phyloP scores from a whole-genome alignment of 2,329 filamentous ascomycete species.

The Alternaria triticina region DNA sequence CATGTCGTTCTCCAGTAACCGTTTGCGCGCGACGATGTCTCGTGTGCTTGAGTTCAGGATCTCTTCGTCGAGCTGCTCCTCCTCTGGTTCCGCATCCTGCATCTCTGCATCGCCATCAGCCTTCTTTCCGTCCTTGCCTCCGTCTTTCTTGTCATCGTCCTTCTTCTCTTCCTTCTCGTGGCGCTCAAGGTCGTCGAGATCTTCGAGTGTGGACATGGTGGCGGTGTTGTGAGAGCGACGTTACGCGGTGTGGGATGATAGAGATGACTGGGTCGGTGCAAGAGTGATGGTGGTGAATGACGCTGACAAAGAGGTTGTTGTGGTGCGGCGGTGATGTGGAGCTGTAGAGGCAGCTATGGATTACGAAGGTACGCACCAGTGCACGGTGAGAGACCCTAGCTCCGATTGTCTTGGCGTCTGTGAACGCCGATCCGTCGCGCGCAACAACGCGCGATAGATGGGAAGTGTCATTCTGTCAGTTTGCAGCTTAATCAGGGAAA shows the following conservation, averaged over 20 bases:
- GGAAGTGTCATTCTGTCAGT: not conserved
- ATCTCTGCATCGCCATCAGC: slow-evolving; percentile 82
- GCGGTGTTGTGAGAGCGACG: slow-evolving; percentile 27
- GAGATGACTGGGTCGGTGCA: not conserved
- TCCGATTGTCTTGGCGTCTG: slow-evolving; percentile 11
- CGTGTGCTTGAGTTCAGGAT: slow-evolving; percentile 91
- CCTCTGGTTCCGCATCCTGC: slow-evolving; percentile 75
- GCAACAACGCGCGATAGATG: not conserved
- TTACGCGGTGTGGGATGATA: not conserved
- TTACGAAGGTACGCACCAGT: slow-evolving; percentile 38
- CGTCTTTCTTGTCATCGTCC: slow-evolving; percentile 59
- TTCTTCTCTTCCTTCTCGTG: slow-evolving; percentile 76
- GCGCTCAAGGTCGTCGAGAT: slow-evolving; percentile 87
- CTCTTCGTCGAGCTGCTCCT: slow-evolving; percentile 87
- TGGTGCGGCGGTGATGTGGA: slow-evolving; percentile 26
- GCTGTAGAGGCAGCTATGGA: slow-evolving; percentile 44
- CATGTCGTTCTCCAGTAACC: slow-evolving; percentile 95
- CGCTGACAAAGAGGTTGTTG: slow-evolving; percentile 10
- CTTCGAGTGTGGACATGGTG: slow-evolving; percentile 86
- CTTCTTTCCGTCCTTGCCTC: slow-evolving; percentile 63
- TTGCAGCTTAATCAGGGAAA: not conserved
- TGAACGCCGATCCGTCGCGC: slow-evolving; percentile 10
- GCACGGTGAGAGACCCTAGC: slow-evolving; percentile 17
- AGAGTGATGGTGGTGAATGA: slow-evolving; percentile 3
- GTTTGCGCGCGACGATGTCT: slow-evolving; percentile 89